Base-by-base conservation (phyloP, 202 grass and related monocot genomes). In the Setaria viridis region DNA sequence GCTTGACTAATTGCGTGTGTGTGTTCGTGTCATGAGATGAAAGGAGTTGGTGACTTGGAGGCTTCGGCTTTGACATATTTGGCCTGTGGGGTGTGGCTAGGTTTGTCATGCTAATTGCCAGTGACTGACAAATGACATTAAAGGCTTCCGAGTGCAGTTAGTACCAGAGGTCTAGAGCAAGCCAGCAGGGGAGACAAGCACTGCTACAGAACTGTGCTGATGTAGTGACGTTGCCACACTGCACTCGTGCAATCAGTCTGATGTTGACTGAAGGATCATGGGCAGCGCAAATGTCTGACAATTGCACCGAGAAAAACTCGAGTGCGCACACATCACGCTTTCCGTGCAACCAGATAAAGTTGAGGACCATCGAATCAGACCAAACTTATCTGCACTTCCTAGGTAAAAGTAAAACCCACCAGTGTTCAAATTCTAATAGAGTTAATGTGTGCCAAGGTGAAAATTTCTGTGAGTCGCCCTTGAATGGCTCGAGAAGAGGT, bases 181-280 rank as follows among this genome's bases (percentile, higher is more conserved):
- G 63, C 74, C 9, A 11, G 9, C 20, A 25, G 57, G 20, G 34
- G 45, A 49, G 64, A 7, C 45, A 55, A 55, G 63, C 80, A 32
- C 70, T n/a, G 37, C 32, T 51, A 8, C 20, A 35, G 49, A 46
- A 66, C 30, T 62, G 62, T 63, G 68, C 67, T 87, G 74, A 76
- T 75, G 67, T 42, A 9, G 43, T 43, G 6, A 43, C 42, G 7
- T 35, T 66, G 69, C 16, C 53, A 69, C 34, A 41, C 84, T 65
- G 78, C 84, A 48, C 56, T 39, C 13, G 25, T 62, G 64, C 78
- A 15, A 85, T 37, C 83, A 64, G 10, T 55, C 45, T n/a, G 85
- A 64, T 70, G 67, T 67, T 72, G 85, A 84, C 75, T 55, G 67
- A 75, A 46, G 80, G 13, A 84, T 76, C 80, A 43, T 84, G 80